Conservation (phyloP, 805 yeast genomes). For the Cyberlindnera xylosilytica region DNA sequence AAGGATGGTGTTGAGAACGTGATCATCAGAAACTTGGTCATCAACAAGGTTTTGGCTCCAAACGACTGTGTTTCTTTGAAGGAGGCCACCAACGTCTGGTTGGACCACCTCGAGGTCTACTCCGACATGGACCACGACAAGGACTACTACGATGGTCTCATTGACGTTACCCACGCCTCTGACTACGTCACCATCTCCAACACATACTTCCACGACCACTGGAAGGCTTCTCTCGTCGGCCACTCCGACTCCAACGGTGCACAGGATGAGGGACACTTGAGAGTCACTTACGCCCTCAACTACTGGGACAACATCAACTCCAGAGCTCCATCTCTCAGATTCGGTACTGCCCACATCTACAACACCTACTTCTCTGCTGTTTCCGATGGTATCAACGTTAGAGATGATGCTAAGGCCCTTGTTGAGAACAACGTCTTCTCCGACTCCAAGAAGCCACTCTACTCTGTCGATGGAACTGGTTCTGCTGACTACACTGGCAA, state of each 20-base stretch:
- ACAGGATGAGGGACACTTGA: slow-evolving; percentile 7
- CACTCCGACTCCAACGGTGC: slow-evolving; percentile 8
- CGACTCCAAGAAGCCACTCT: slow-evolving; percentile 2
- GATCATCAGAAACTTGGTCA: slow-evolving; percentile 7
- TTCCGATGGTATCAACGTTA: slow-evolving; percentile 7
- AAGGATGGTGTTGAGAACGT: slow-evolving; percentile 3
- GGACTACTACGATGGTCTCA: slow-evolving; percentile 8
- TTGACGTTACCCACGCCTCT: slow-evolving; percentile 6
- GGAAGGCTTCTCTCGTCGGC: slow-evolving; percentile 7
- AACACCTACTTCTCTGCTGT: slow-evolving; percentile 5
- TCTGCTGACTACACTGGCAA: slow-evolving; percentile 4
- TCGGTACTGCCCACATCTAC: slow-evolving; percentile 8
- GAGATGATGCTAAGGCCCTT: slow-evolving; percentile 2
- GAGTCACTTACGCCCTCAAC: slow-evolving; percentile 4
- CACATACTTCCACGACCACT: slow-evolving; percentile 8
- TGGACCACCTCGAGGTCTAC: slow-evolving; percentile 6
- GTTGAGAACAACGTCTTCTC: slow-evolving; percentile 9
- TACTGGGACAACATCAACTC: slow-evolving; percentile 8
- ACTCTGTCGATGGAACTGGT: slow-evolving; percentile 9
- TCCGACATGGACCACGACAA: slow-evolving; percentile 7
- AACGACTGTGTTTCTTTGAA: slow-evolving; percentile 2
- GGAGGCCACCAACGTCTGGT: slow-evolving; percentile 6
- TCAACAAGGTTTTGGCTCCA: slow-evolving; percentile 6
- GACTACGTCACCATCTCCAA: slow-evolving; percentile 8
- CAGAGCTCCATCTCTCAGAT: slow-evolving; percentile 9